Conservation (phyloP, 2,329 filamentous ascomycete genomes). For the Fusarium udum region DNA sequence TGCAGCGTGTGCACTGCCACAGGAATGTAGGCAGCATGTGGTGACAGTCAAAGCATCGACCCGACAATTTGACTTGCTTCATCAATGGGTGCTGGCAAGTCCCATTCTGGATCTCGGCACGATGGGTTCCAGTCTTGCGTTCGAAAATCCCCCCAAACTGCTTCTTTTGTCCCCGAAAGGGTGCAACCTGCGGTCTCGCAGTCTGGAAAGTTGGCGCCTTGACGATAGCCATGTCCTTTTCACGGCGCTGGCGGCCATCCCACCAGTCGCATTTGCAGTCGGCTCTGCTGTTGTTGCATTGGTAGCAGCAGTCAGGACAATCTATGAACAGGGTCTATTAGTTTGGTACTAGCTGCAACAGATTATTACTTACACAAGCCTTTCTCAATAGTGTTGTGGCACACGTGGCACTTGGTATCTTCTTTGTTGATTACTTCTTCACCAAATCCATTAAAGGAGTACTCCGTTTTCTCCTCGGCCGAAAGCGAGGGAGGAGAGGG, state of each 20-base stretch:
- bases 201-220: not conserved
- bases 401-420: not conserved
- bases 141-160: not conserved
- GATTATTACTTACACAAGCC: not conserved
- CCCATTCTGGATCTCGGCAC: too few species aligned
- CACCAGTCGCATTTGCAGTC: slow-evolving; percentile 7
- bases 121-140: too few species aligned
- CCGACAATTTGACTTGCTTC: not conserved
- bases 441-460: not conserved
- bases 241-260: not conserved
- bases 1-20: not conserved
- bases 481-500: not conserved
- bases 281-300: not conserved
- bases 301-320: slow-evolving; percentile 16
- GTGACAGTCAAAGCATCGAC: not conserved
- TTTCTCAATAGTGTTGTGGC: not conserved
- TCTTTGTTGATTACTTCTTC: not conserved
- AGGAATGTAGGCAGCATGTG: not conserved
- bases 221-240: not conserved
- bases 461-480: not conserved
- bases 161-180: not conserved
- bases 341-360: not conserved
- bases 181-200: not conserved
- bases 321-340: not conserved
- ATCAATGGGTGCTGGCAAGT: not conserved